phyloP scores from a whole-genome alignment of 73 alveolate genomes.

The Symbiodinium pilosum region DNA sequence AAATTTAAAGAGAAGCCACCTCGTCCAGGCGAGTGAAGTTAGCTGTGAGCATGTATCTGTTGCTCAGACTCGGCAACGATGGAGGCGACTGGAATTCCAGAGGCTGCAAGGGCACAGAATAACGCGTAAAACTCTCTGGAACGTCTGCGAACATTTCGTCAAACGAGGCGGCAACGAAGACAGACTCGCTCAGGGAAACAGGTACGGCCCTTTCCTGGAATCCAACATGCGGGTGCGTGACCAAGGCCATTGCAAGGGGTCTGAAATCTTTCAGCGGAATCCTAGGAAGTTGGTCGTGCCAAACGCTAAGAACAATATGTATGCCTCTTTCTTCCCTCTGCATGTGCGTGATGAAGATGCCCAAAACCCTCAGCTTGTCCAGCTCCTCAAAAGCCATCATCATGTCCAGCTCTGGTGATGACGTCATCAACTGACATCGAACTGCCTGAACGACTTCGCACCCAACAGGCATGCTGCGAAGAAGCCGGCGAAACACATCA shows the following conservation, averaged over 20 bases:
- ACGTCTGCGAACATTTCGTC: not conserved
- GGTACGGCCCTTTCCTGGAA: not conserved
- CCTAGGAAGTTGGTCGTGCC: not conserved
- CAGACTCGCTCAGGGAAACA: constrained; percentile 28
- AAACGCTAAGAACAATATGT: not conserved
- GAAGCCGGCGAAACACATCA: not conserved
- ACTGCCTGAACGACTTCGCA: constrained; percentile 28
- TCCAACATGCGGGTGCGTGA: not conserved
- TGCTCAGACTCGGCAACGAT: not conserved
- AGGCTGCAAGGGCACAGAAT: not conserved
- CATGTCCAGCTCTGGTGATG: not conserved
- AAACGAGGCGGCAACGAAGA: constrained; percentile 19
- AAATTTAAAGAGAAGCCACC: not conserved
- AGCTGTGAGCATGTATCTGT: not conserved
- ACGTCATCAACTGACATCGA: not conserved
- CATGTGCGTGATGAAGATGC: not conserved
- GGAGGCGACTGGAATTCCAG: constrained; percentile 21
- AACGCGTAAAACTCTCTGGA: not conserved
- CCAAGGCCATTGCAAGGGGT: not conserved
- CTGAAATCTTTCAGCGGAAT: not conserved
- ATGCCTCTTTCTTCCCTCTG: not conserved
- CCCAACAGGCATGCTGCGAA: not conserved
- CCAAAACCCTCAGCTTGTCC: not conserved
- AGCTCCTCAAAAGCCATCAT: not conserved
- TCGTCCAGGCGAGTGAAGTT: not conserved